phyloP scores from a whole-genome alignment of 2,329 filamentous ascomycete species.

The Allantophomopsis lycopodina region DNA sequence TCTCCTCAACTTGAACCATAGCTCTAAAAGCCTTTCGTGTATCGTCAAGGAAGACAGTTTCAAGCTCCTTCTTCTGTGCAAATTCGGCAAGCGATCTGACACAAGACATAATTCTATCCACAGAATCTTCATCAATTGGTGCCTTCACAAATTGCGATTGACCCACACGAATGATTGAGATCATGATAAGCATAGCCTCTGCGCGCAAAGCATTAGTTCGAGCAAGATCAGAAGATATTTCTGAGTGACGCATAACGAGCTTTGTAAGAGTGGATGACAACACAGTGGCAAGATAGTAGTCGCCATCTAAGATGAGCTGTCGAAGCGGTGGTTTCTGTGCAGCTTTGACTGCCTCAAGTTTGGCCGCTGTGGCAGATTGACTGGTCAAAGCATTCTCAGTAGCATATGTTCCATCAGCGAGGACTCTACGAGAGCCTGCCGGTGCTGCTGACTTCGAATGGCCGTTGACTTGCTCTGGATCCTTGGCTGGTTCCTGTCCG shows the following conservation, averaged over 20 bases:
- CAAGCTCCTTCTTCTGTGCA: constrained; percentile 75
- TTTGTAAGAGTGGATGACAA: constrained; percentile 95
- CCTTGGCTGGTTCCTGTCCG: constrained; percentile 46
- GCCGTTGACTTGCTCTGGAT: constrained; percentile 60
- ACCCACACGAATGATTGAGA: constrained; percentile 92
- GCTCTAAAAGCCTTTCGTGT: constrained; percentile 90
- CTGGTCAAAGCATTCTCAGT: constrained; percentile 94
- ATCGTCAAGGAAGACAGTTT: constrained; percentile 86
- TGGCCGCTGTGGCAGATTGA: constrained; percentile 77
- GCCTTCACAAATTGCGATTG: constrained; percentile 99
- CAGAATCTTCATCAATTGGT: constrained; percentile 91
- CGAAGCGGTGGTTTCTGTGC: constrained; percentile 91
- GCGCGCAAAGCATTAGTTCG: constrained; percentile 89
- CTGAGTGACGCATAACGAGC: constrained; percentile 91
- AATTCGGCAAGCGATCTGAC: constrained; percentile 88
- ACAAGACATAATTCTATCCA: constrained; percentile 98
- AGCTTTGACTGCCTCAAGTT: constrained; percentile 90
- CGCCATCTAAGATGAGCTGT: constrained; percentile 89
- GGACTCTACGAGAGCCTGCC: constrained; percentile 76
- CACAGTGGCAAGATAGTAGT: constrained; percentile 91
- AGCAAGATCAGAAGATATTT: constrained; percentile 74
- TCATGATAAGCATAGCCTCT: constrained; percentile 99
- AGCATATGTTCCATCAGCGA: constrained; percentile 94
- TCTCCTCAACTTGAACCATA: constrained; percentile 95
- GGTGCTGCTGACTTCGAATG: constrained; percentile 63